Evolutionary conservation across 164 flowering plant species (phyloP), one percentile per base, ranked within the genome.

Genomic region (Magnolia sinica): DNA sequence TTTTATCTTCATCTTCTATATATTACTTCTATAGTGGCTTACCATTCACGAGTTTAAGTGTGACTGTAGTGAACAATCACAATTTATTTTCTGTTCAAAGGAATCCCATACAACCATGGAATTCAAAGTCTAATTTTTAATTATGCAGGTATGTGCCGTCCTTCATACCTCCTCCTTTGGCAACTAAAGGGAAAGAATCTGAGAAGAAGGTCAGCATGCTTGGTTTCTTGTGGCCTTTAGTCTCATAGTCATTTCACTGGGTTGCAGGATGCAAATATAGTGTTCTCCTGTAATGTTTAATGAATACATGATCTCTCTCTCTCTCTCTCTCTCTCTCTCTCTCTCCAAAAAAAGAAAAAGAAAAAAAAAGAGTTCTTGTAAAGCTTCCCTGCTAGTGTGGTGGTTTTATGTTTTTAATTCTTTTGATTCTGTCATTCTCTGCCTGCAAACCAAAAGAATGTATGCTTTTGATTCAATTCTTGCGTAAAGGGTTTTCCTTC

Each of bases 111-210:
- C 31, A 37, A 58, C 5, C n/a, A 19, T 27, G 29, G 11, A 68
- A 50, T 9, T 67, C 20, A n/a, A 67, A 49, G 50, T 68, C 37
- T 73, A 68, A 64, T 18, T 69, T 70, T 77, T 75, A 49, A 73
- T 71, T 70, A 59, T 79, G 84, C 96, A 96, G 99, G 87, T 96
- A 96, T 88, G 98, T 96, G 70, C 99, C 99, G 73, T 96, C 99
- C 67, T 95, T 94, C 77, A 67, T 96, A 77, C 99, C 99, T 70
- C 97, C 98, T 81, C 91, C 96, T 71, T 63, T 92, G 91, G 89
- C 92, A 80, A 75, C 91, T 79, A 94, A 90, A 86, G 95, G 95
- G 74, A 96, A 85, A 80, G 98, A 94, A 50, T 67, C 87, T 69
- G 99, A 92, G 68, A 93, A 86, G 83, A 93, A 91, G 92, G 98